Base-by-base conservation (phyloP, 495 filamentous ascomycete species). In the Zalerion maritima region DNA sequence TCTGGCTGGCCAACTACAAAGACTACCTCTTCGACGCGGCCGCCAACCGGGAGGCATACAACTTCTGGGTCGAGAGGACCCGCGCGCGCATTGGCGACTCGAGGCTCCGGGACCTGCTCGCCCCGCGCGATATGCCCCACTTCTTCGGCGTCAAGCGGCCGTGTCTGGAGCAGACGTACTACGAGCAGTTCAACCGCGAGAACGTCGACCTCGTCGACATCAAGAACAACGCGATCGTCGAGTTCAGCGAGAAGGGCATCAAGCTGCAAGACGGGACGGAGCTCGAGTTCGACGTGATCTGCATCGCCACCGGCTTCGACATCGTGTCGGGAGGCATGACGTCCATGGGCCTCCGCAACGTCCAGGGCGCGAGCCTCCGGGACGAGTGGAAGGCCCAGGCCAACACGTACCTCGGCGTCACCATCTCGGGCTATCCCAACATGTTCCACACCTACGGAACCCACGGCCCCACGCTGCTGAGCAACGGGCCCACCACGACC, bases 11-110 rank as follows among this genome's bases (percentile, higher is more conserved):
- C 0, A 64, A 53, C 19, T 74, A 69, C 50, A 50, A 47, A 5
- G 69, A 74, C 33, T 41, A 55, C 10, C 37, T 67, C 14, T 41
- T 57, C n/a, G 42, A 54, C 27, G 14, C 38, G 14, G 47, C 58
- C 11, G 58, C 64, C 5, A 73, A 73, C 36, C 6, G 42, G 3
- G 48, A 54, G 14, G 54, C 51, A 10, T 72, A 71, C 38, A 45
- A 69, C 18, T 75, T 74, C 50, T 76, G 70, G 71, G 47, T 47
- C 14, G 55, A 60, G 32, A 68, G 69, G 41, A 48, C 49, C 1
- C 58, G 66, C 0, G 41, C 49, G 1, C 52, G 70, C 3, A 60
- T 78, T 27, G 31, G 50, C 1, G 66, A 74, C 34, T 55, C 66
- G 0, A 34, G 30, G 8, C 54, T 54, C 16, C 39, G 53, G n/a